phyloP scores from a whole-genome alignment of 352 stramenopile genomes.

The Phytophthora lateralis region DNA sequence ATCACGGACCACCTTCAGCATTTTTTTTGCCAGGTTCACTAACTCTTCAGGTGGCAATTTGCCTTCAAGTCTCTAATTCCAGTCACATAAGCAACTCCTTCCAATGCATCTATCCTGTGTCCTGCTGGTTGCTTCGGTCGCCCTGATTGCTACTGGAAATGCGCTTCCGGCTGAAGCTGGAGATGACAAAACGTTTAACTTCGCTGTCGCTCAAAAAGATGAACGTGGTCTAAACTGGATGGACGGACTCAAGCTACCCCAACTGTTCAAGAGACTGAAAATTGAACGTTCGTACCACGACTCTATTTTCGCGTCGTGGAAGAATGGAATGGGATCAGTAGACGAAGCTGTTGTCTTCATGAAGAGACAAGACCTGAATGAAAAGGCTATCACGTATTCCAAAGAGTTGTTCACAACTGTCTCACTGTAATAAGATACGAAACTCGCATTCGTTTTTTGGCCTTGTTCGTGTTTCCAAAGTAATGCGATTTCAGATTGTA shows the following conservation, averaged over 20 bases:
- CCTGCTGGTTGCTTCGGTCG: conserved; percentile 1
- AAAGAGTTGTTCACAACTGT: not conserved
- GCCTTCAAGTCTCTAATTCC: not conserved
- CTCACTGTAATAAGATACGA: no score
- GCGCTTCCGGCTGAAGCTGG: not conserved
- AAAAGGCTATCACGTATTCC: conserved; percentile 3
- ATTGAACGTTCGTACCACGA: not conserved
- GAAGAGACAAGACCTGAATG: not conserved
- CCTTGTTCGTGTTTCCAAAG: no score
- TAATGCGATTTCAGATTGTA: no score
- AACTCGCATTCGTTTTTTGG: no score
- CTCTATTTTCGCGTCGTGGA: conserved; percentile 3
- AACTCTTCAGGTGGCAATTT: not conserved
- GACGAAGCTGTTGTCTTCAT: not conserved
- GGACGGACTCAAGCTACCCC: not conserved
- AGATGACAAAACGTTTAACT: not conserved
- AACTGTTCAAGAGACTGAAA: conserved; percentile 7
- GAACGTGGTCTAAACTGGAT: conserved; percentile 12
- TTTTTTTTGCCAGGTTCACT: no score
- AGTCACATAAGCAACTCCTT: not conserved
- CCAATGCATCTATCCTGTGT: not conserved
- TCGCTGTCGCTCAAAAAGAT: not conserved
- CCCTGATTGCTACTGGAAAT: conserved; percentile 2
- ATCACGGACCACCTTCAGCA: no score
- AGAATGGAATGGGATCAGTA: not conserved